Conservation (phyloP, 1,284 basidiomycete species). For the Ceratobasidium sp. region DNA sequence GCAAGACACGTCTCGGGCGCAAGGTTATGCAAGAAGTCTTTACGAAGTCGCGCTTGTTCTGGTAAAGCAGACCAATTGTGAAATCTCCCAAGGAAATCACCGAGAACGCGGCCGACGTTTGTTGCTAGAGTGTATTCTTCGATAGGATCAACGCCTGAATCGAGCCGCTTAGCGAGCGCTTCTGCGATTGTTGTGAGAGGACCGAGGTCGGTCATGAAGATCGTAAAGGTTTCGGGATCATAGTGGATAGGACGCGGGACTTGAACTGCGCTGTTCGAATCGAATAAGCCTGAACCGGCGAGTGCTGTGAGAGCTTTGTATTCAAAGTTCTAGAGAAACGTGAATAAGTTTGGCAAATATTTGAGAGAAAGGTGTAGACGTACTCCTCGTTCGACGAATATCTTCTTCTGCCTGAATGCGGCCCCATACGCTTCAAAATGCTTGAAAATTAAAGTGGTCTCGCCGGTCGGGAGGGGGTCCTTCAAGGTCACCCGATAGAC, state of each 20-base stretch:
- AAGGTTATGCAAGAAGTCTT: neutral
- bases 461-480: neutral
- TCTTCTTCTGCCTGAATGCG: neutral
- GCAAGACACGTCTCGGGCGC: neutral
- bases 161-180: neutral
- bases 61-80: slow-evolving; percentile 1
- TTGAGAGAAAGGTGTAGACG: neutral
- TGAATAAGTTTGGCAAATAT: neutral
- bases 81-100: slow-evolving; percentile 5
- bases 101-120: slow-evolving; percentile 6
- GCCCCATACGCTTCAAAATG: slow-evolving; percentile 7
- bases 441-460: slow-evolving; percentile 9
- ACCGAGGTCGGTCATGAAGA: slow-evolving; percentile 24
- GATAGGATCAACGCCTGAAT: neutral
- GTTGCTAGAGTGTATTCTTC: neutral
- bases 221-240: slow-evolving; percentile 8
- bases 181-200: neutral
- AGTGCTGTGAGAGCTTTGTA: slow-evolving; percentile 8
- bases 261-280: slow-evolving; percentile 11
- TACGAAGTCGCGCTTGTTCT: slow-evolving; percentile 10
- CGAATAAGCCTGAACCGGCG: neutral
- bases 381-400: neutral
- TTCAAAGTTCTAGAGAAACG: neutral
- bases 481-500: neutral
- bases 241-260: slow-evolving; percentile 1